Base-by-base conservation (phyloP, 2,329 filamentous ascomycete species). In the Tolypocladium guangdongense region DNA sequence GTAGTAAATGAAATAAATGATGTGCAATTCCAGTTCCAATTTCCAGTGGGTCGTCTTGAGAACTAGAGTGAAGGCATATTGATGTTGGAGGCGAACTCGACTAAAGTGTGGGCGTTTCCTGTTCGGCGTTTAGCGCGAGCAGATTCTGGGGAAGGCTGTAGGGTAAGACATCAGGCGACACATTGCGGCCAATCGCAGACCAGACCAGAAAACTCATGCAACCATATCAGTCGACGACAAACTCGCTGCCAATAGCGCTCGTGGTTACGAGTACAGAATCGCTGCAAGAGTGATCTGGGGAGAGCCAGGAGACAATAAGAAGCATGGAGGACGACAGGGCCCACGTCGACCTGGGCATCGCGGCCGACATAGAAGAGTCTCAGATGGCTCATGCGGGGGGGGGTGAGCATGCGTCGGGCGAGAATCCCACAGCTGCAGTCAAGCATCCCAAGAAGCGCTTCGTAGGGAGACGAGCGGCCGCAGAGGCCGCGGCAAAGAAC, bases 371-470 rank as follows among this genome's bases (percentile, higher is more conserved):
- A 41, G 83, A 84, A 58, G 77, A 73, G 55, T 62, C 68, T 18
- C 69, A 72, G 54, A 58, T 67, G 55, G 65, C 69, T 43, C 63
- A 72, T 67, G 60, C 60, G 54, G 39, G 50, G 5, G 7, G 6
- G 24, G 20, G 18, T 33, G 43, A 47, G 43, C 43, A n/a, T 14
- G 27, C 47, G 41, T 33, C 47, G 20, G 39, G 20, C 38, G 50
- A 49, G 4, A 51, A 49, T 10, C 20, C 54, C 49, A 57, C 60
- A 35, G 57, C 37, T 24, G 56, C 69, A 7, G 60, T 75, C 22
- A 88, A 79, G 65, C 87, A 92, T 63, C 93, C 93, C 24, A 95
- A 88, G 75, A 91, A 92, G 71, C 82, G 92, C 54, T 99, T 99
- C 61, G 86, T 99, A 20, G 93, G 93, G 33, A 80, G 90, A 60